Evolutionary conservation across 2,329 filamentous ascomycete species (phyloP).

Genomic region (Alternaria metachromatica): DNA sequence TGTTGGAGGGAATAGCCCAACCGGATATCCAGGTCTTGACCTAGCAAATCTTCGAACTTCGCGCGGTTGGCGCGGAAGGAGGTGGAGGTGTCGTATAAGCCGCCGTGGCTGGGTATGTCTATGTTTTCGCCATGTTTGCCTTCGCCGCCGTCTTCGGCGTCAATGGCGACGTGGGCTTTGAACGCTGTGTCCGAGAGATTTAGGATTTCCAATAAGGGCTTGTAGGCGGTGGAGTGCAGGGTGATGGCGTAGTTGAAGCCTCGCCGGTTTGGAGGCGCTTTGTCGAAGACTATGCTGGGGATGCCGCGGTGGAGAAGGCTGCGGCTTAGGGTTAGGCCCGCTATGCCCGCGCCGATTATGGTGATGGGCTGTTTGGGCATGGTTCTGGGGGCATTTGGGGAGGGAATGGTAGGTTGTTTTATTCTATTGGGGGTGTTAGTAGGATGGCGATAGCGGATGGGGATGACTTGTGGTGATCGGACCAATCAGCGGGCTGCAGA

Average conservation of each 20-base stretch:
- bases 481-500: background rate
- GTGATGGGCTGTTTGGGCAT: conserved; percentile 15
- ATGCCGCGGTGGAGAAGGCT: conserved; percentile 45
- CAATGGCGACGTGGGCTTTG: conserved; percentile 39
- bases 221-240: conserved; percentile 42
- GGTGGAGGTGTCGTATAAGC: background rate
- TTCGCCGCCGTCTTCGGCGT: conserved; percentile 31
- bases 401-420: background rate
- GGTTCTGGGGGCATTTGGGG: background rate
- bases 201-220: conserved; percentile 41
- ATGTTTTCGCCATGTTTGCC: conserved; percentile 23
- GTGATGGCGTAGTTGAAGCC: conserved; percentile 50
- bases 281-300: conserved; percentile 43
- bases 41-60: conserved; percentile 45
- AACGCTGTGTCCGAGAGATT: conserved; percentile 43
- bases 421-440: background rate
- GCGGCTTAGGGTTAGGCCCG: conserved; percentile 51
- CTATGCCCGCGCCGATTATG: conserved; percentile 56
- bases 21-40: conserved; percentile 46
- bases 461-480: background rate
- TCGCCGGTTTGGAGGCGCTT: conserved; percentile 27
- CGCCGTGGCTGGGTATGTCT: conserved; percentile 6
- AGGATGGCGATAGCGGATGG: background rate
- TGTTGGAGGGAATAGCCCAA: conserved; percentile 38
- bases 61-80: conserved; percentile 47